Percentiles rank a stretch among this genome's conserved stretches.
phyloP scores from a whole-genome alignment of 495 filamentous ascomycete genomes.

The Corynascus novoguineensis region DNA sequence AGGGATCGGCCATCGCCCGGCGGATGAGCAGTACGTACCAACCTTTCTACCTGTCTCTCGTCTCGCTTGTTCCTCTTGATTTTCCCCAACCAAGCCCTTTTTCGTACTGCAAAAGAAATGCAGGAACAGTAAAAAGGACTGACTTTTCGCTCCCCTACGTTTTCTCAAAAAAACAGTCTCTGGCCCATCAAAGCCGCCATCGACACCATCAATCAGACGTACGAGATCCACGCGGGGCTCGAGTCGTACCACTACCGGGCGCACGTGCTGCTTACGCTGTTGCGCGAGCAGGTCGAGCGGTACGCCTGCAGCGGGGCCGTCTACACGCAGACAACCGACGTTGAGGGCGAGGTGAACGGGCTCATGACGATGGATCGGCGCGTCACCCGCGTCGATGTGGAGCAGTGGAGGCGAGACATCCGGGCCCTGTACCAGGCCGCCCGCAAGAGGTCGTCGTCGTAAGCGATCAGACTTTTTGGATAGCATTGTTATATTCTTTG shows the following conservation, averaged over 20 bases:
- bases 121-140: too few species aligned
- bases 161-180: constrained; percentile 27
- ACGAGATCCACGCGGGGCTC: constrained; percentile 55
- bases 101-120: too few species aligned
- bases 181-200: constrained; percentile 57
- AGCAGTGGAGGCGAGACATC: constrained; percentile 58
- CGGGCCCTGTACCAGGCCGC: constrained; percentile 54
- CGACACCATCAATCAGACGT: constrained; percentile 56
- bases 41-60: neutral
- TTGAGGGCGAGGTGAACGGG: constrained; percentile 71
- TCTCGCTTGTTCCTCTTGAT: too few species aligned
- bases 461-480: too few species aligned
- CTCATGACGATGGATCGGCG: constrained; percentile 60
- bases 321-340: constrained; percentile 66
- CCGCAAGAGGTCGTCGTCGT: constrained; percentile 9
- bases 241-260: constrained; percentile 62
- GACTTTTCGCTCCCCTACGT: constrained; percentile 16
- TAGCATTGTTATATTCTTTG: too few species aligned
- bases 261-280: constrained; percentile 45
- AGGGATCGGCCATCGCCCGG: constrained; percentile 58
- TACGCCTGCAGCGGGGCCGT: constrained; percentile 56
- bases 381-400: constrained; percentile 47
- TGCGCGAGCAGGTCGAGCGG: constrained; percentile 51
- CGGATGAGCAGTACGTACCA: constrained; percentile 39
- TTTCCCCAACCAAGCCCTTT: too few species aligned